Evolutionary conservation across 2,329 filamentous ascomycete genomes (phyloP), one percentile per base, ranked within the genome.

Genomic region (Cytospora mali): DNA sequence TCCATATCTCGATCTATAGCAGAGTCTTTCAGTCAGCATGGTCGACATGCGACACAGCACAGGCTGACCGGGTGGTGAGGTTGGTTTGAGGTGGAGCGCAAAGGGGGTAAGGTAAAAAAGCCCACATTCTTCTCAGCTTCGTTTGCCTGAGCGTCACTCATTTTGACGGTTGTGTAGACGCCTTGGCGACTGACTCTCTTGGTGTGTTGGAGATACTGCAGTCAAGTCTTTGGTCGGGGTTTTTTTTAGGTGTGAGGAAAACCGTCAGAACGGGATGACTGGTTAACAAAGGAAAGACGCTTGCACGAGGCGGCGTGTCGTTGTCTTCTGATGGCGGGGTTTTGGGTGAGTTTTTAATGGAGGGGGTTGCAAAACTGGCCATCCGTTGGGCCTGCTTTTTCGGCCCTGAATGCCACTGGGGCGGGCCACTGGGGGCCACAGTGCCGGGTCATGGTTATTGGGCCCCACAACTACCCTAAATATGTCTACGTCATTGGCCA

Each of bases 81-180:
- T 46, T n/a, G 18, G 18, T 51, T 16, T 16, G 18, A 48, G 49
- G 52, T 48, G 16, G 53, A 46, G 42, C 42, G 42, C 42, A 13
- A 46, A 11, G 42, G 10, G 16, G 6, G 18, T 5, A 18, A n/a
- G 16, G 39, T 5, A 9, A 6, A 11, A n/a, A 23, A 2, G 51
- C 83, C 79, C 74, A 87, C 85, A 80, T 98, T 99, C 87, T 98
- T 98, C 87, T 99, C 95, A 71, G 94, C 94, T 80, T 98, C 95
- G 25, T 89, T 93, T 77, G 87, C 87, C 80, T 92, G 88, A 74
- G 89, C 83, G 80, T 93, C 88, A 82, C 90, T 93, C 92, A 96
- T 96, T 73, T 81, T 93, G 85, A 76, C 66, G 67, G 68, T 68
- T 65, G 64, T 66, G 61, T 56, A 63, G 55, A 64, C 64, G 64